Evolutionary conservation across 805 yeast species (phyloP), one percentile per base, ranked within the genome.

Genomic region (Lachancea sp.): DNA sequence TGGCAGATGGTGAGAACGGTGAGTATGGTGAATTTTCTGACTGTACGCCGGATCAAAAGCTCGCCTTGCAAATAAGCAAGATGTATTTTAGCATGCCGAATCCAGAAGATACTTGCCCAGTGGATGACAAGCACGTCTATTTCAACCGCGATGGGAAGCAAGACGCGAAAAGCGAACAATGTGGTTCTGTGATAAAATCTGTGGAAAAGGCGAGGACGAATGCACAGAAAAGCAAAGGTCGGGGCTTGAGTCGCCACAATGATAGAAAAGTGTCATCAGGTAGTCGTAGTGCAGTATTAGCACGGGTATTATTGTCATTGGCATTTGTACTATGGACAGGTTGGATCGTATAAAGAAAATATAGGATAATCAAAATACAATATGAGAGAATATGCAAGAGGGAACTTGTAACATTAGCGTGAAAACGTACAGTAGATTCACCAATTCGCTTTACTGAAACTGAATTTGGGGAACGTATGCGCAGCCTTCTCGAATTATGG

Each of bases 21-120:
- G 44, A 47, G 0, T 83, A 83, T 56, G 92, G 92, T 45, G 69
- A 72, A 5, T 76, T 69, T 56, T 78, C 90, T 8, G 82, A 72
- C 68, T 84, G 92, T 55, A 65, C 78, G 8, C 62, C 72, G 33
- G 71, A 71, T 52, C 85, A 80, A 41, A 74, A 78, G 63, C 71
- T 83, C 38, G 73, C 85, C 1, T 77, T 70, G 51, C 70, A 75
- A 18, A 61, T 83, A 54, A 79, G 83, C 63, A 65, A 71, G 46
- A 69, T 80, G 58, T 82, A 73, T 39, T 78, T 78, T 60, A 60
- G 60, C 37, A 65, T 64, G 29, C 71, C 79, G 45, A 68, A 65
- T 2, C 46, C 48, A 5, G 37, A 34, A 5, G 46, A 47, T 3
- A 38, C 36, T 4, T 66, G 71, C 42, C 64, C 63, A 7, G 24